phyloP scores from a whole-genome alignment of 2,329 filamentous ascomycete genomes.

The Whalleya microplaca region DNA sequence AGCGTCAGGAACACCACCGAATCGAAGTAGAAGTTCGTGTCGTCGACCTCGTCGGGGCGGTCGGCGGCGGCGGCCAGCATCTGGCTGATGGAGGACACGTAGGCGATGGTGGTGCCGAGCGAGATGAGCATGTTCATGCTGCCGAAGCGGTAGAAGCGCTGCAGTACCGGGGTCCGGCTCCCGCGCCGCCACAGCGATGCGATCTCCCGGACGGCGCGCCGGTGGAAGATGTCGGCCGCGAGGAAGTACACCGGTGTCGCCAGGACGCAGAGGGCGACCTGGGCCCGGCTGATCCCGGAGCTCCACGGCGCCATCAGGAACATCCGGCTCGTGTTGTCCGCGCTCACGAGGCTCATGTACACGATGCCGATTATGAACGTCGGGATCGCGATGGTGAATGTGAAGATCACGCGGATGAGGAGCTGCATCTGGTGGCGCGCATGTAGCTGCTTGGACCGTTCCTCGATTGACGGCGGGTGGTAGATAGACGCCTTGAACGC shows the following conservation, averaged over 20 bases:
- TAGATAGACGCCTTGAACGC: conserved; percentile 72
- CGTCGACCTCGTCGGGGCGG: conserved; percentile 43
- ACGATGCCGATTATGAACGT: conserved; percentile 87
- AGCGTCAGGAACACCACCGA: conserved; percentile 90
- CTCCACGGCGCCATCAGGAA: conserved; percentile 74
- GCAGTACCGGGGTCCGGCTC: conserved; percentile 72
- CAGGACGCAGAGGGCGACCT: conserved; percentile 79
- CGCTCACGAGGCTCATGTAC: conserved; percentile 81
- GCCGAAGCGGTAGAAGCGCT: conserved; percentile 87
- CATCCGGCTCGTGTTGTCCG: conserved; percentile 58
- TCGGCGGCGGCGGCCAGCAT: conserved; percentile 66
- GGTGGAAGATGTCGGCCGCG: conserved; percentile 83
- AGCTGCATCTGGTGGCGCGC: conserved; percentile 70
- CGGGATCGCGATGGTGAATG: conserved; percentile 72
- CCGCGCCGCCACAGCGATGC: conserved; percentile 74
- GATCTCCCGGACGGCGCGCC: conserved; percentile 77
- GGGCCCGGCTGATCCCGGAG: conserved; percentile 73
- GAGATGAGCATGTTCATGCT: conserved; percentile 97
- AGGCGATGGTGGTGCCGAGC: conserved; percentile 84
- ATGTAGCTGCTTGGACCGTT: conserved; percentile 75
- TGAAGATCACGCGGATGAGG: conserved; percentile 70
- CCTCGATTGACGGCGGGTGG: conserved; percentile 81
- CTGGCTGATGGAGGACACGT: conserved; percentile 79
- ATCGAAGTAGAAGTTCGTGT: conserved; percentile 78
- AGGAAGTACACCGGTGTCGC: conserved; percentile 88